phyloP scores from a whole-genome alignment of 306 rosid species.

The Rubus parviflorus region DNA sequence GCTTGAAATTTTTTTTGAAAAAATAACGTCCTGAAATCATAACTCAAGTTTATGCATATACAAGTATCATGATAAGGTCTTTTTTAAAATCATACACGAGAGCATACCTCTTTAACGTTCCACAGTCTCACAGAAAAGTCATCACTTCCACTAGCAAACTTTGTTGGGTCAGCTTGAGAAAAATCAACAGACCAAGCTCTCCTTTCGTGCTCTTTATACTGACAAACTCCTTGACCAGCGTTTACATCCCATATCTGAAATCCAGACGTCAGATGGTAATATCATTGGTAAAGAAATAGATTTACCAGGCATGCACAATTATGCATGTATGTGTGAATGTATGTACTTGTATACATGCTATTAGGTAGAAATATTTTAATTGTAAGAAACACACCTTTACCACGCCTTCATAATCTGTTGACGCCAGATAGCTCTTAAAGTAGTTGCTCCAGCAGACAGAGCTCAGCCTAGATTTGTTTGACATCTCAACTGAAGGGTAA shows the following conservation, averaged over 20 bases:
- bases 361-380: not conserved
- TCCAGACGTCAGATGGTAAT: conserved; percentile 18
- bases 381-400: conserved; percentile 53
- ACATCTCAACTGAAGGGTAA: conserved; percentile 71
- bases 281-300: not conserved
- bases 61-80: not conserved
- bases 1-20: not conserved
- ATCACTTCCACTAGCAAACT: conserved; percentile 81
- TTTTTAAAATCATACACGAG: conserved; percentile 1
- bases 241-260: conserved; percentile 76
- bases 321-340: not conserved
- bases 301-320: not conserved
- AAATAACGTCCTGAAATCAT: not conserved
- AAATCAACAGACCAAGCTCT: conserved; percentile 87
- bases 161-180: conserved; percentile 60
- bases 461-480: conserved; percentile 66
- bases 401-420: conserved; percentile 73
- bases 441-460: conserved; percentile 78
- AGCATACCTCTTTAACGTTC: conserved; percentile 59
- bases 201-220: conserved; percentile 56
- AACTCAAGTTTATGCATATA: not conserved
- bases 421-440: conserved; percentile 68
- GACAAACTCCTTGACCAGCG: conserved; percentile 54
- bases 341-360: not conserved
- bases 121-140: conserved; percentile 70